Base-by-base conservation (phyloP, 2,329 filamentous ascomycete species). In the Hypoxylon sp. region DNA sequence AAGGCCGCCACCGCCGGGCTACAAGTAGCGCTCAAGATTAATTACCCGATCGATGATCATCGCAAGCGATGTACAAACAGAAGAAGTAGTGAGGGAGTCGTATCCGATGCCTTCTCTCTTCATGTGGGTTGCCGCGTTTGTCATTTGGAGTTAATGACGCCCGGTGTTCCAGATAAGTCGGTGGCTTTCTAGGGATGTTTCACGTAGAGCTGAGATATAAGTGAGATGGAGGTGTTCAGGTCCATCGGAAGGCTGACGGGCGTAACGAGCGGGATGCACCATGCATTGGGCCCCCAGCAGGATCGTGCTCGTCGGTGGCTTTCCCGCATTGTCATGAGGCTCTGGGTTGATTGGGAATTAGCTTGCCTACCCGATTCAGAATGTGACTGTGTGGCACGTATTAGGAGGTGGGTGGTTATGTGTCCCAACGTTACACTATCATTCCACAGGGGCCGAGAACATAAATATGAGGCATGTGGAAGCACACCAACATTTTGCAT, bases 371-470 rank as follows among this genome's bases (percentile, higher is more conserved):
- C 51, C 24, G 59, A 60, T 59, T 32, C 34, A 61, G 62, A 59
- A 68, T 65, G 62, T 49, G 49, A 56, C 65, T 60, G 39, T 60
- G 39, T 51, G 54, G 52, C 24, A 59, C 49, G 60, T 47, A 52
- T 58, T 46, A 59, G 51, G 53, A 30, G 53, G 37, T 32, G 39
- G 46, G 56, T 50, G 4, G 50, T 53, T 53, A 49, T 46, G 24
- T 17, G 28, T 46, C 59, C 59, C 13, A 66, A 68, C 65, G 65
- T 68, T 68, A 64, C 65, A 65, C 62, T 15, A 4, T 56, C 65
- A 68, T 68, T 68, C 62, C 65, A 62, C 37, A 8, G 24, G 26
- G 24, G 44, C 43, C 41, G 51, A 54, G 53, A 51, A 54, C 46
- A 60, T 65, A 65, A 57, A 65, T 63, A 68, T 59, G 28, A n/a